These are phyloP conservation scores for Rhytidiadelphus loreus DNA, from an alignment of 225 moss, liverwort and hornwort species.

Conservation along the genomic window DNA sequence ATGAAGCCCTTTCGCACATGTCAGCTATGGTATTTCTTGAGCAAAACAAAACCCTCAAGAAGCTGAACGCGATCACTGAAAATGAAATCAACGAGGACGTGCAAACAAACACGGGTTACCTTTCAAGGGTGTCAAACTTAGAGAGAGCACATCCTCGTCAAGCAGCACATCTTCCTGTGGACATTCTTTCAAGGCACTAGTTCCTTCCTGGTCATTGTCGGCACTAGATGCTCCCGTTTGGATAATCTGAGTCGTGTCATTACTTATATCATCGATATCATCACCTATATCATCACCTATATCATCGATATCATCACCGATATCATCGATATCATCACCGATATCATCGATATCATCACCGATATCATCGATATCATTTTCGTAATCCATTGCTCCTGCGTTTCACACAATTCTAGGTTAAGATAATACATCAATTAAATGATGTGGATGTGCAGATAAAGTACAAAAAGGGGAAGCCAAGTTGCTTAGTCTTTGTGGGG, in stretches of 20 bases:
- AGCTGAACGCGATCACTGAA: neutral
- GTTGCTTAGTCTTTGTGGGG: neutral
- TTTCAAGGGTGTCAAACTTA: constrained; percentile 15
- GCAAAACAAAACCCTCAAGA: neutral
- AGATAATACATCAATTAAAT: neutral
- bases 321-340: constrained; percentile 19
- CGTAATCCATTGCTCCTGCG: constrained; percentile 38
- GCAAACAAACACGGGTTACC: constrained; percentile 5
- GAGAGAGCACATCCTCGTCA: constrained; percentile 6
- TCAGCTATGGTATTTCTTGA: neutral
- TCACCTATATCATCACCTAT: constrained; percentile 21
- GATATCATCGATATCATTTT: constrained; percentile 24
- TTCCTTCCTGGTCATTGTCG: constrained; percentile 39
- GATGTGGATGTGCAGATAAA: neutral
- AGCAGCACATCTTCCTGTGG: neutral
- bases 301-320: constrained; percentile 14
- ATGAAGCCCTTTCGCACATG: neutral
- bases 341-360: too few species aligned
- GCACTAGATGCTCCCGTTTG: constrained; percentile 23
- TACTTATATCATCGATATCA: constrained; percentile 28
- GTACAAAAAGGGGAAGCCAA: neutral
- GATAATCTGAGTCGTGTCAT: constrained; percentile 32
- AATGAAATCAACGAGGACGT: neutral
- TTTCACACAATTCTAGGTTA: neutral
- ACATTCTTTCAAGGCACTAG: constrained; percentile 33